Evolutionary conservation across 2,329 filamentous ascomycete species (phyloP), one percentile per base, ranked within the genome.

Genomic region (Claviceps arundinis): DNA sequence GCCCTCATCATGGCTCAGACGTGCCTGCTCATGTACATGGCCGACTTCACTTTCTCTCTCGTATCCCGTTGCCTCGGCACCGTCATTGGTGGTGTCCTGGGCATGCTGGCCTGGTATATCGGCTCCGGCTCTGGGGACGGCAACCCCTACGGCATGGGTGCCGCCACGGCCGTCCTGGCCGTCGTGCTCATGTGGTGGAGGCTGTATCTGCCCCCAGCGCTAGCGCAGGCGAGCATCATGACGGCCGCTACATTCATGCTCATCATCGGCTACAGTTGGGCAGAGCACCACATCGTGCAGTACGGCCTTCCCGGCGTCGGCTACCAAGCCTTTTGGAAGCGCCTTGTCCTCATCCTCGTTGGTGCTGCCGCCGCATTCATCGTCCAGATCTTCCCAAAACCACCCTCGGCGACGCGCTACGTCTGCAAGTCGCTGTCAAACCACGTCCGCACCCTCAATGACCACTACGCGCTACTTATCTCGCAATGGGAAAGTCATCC

Each of bases 1-100:
- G 72, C 65, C 0, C 59, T 77, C 8, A 75, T 78, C 43, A 77
- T 73, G 60, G 74, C 68, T 0, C 75, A 77, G 56, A 73, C 71
- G 0, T 67, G 65, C 1, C 55, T 77, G 2, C 63, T 76, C 1
- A 63, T 72, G 9, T 77, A 76, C 56, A 69, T 75, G 64, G 69
- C 73, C 0, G 75, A 78, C 50, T 76, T 77, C 42, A 69, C 68
- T 0, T 72, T 73, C 48, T 73, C 71, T 0, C 55, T 76, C 5
- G 44, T 74, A 0, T 61, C 66, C 1, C 65, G 75, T 22, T 58
- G 61, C 0, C 50, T 68, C 1, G 75, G 71, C 5, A 76, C 74
- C 0, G 54, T 77, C 0, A 53, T 73, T 9, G 75, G 75, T 0
- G 75, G 75, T 14, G 57, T 72, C 0, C 48, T 75, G 7, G 75